A percentile compares a stretch with the other conserved stretches of the same genome.
Conservation (phyloP, 2,329 filamentous ascomycete species). For the Pseudogymnoascus sp. region DNA sequence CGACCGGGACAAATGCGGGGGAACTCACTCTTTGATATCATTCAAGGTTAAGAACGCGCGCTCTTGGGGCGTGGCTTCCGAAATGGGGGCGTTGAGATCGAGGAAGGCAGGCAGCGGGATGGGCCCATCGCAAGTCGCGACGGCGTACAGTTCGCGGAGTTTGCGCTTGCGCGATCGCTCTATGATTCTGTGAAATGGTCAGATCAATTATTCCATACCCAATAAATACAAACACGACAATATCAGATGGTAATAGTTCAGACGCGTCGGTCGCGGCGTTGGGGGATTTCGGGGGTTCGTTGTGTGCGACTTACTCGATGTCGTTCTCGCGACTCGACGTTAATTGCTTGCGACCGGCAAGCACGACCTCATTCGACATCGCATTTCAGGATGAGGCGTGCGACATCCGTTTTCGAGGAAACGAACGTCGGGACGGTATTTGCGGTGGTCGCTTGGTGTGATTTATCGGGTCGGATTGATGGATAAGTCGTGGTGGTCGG, state of each 20-base stretch:
- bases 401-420: constrained; percentile 11
- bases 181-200: constrained; percentile 49
- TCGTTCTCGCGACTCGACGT: neutral
- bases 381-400: constrained; percentile 8
- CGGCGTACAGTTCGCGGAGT: constrained; percentile 68
- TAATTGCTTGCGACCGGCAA: neutral
- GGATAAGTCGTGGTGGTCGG: neutral
- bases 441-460: constrained; percentile 30
- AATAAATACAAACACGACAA: neutral
- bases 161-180: constrained; percentile 83
- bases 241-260: neutral
- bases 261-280: neutral
- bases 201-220: constrained; percentile 3
- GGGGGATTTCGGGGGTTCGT: neutral
- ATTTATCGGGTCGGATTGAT: constrained; percentile 12
- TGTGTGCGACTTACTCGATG: neutral
- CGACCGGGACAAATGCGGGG: neutral
- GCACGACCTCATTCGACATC: constrained; percentile 3
- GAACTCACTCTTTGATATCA: constrained; percentile 52
- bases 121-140: constrained; percentile 57
- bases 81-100: constrained; percentile 49
- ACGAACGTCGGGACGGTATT: constrained; percentile 23
- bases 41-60: constrained; percentile 46
- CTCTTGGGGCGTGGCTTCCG: constrained; percentile 42
- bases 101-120: constrained; percentile 48